Evolutionary conservation across 139 green algal species (phyloP).

Genomic region (Trebouxia sp.): DNA sequence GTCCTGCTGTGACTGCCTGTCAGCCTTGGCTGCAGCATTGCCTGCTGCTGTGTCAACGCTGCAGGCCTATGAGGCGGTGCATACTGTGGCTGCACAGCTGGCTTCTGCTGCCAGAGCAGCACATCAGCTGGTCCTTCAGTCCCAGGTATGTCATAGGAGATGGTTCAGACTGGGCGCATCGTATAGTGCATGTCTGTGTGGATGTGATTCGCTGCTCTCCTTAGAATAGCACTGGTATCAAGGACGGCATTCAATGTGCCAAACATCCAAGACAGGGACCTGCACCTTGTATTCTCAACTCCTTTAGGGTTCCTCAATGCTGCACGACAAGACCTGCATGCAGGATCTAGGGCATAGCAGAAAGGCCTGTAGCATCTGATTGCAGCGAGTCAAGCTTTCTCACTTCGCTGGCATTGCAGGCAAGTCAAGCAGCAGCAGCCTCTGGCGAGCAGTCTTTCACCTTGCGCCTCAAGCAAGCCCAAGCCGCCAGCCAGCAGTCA

Average conservation of each 20-base stretch:
- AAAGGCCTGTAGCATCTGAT: no score
- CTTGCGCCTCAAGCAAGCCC: slow-evolving; percentile 5
- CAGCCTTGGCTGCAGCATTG: slow-evolving; percentile 27
- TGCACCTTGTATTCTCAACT: no score
- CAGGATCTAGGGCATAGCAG: no score
- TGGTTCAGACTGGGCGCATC: no score
- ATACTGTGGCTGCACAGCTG: not conserved
- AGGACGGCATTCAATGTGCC: no score
- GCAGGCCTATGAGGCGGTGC: not conserved
- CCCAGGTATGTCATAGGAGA: slow-evolving; percentile 27
- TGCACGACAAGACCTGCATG: no score
- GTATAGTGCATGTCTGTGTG: no score
- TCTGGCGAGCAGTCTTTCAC: not conserved
- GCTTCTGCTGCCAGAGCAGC: slow-evolving; percentile 19
- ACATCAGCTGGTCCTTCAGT: slow-evolving; percentile 28
- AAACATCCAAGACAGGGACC: no score
- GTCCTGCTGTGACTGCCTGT: not conserved
- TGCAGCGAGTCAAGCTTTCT: no score
- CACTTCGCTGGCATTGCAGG: not conserved
- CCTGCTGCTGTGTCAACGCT: slow-evolving; percentile 10
- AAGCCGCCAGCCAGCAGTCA: not conserved
- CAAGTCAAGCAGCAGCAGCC: not conserved
- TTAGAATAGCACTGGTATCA: no score
- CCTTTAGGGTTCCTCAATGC: no score
- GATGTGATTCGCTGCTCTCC: no score